These are phyloP conservation scores for Cutaneotrichosporon dermatis DNA, from an alignment of 1,284 basidiomycete genomes.

Conservation along the genomic window DNA sequence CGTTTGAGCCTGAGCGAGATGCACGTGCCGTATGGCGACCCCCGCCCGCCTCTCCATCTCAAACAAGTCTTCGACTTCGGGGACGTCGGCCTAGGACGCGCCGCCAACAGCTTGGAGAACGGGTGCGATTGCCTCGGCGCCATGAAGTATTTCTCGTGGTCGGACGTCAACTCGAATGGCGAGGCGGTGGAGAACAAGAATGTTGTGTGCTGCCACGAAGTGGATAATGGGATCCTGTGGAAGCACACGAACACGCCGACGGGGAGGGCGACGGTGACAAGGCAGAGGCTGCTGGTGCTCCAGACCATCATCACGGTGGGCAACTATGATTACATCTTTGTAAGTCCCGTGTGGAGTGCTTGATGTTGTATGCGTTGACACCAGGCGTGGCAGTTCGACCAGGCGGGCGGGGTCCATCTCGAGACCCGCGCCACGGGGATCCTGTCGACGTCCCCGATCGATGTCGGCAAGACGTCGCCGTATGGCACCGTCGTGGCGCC, in stretches of 20 bases:
- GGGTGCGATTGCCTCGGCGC: conserved; percentile 5
- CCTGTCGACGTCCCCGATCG: conserved; percentile 1
- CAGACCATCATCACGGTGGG: conserved; percentile 5
- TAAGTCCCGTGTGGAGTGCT: not conserved
- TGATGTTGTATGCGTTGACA: not conserved
- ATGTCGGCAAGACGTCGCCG: conserved; percentile 1
- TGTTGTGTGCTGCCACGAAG: conserved; percentile 40
- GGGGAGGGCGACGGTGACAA: not conserved
- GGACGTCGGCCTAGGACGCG: conserved; percentile 1
- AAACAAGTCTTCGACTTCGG: conserved; percentile 20
- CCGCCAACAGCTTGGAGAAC: conserved; percentile 4
- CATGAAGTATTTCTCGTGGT: conserved; percentile 3
- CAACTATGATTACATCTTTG: conserved; percentile 8
- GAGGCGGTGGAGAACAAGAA: not conserved
- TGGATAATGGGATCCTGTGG: conserved; percentile 46
- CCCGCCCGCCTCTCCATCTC: conserved; percentile 32
- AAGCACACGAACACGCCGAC: conserved; percentile 4
- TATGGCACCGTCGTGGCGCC: conserved; percentile 1
- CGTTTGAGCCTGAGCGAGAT: conserved; percentile 48
- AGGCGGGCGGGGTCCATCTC: conserved; percentile 3
- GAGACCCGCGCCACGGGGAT: conserved; percentile 5
- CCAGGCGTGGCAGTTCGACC: conserved; percentile 4
- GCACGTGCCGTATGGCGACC: conserved; percentile 51
- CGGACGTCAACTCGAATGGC: conserved; percentile 2
- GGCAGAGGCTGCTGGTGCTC: conserved; percentile 1